Percentiles rank a stretch among this genome's conserved stretches.
Conservation (phyloP, 352 stramenopile species). For the Globisporangium cystogenes region DNA sequence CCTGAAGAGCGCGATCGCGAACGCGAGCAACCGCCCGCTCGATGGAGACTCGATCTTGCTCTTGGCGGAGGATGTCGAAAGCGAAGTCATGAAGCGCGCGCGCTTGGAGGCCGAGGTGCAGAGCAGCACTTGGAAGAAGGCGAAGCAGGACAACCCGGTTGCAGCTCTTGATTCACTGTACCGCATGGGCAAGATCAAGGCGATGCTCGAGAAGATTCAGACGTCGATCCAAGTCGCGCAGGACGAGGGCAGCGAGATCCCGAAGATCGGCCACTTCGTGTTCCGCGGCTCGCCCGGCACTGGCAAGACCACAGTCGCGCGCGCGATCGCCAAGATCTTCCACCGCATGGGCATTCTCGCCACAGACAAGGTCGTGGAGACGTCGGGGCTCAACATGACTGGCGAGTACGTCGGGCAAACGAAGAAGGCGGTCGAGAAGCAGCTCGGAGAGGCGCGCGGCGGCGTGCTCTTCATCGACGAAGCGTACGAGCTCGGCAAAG, state of each 20-base stretch:
- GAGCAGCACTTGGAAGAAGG: not conserved
- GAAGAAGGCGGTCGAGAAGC: conserved; percentile 82
- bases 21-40: conserved; percentile 44
- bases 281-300: conserved; percentile 88
- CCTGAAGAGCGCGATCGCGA: conserved; percentile 68
- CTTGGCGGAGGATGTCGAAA: conserved; percentile 50
- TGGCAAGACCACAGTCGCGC: conserved; percentile 89
- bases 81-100: conserved; percentile 24
- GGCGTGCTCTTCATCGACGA: conserved; percentile 94
- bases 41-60: conserved; percentile 32
- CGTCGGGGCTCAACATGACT: conserved; percentile 82
- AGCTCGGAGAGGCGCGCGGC: conserved; percentile 86
- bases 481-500: conserved; percentile 88
- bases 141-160: conserved; percentile 31
- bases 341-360: conserved; percentile 89
- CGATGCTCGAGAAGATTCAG: conserved; percentile 41
- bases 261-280: conserved; percentile 74
- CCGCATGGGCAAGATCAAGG: conserved; percentile 54
- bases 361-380: conserved; percentile 90
- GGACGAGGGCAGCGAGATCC: conserved; percentile 49
- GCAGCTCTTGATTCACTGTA: conserved; percentile 42
- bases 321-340: conserved; percentile 91
- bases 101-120: conserved; percentile 4
- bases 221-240: conserved; percentile 63
- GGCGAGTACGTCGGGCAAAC: conserved; percentile 87